These are phyloP conservation scores for Nakazawaea pomicola DNA, from an alignment of 805 yeast species.

Conservation along the genomic window DNA sequence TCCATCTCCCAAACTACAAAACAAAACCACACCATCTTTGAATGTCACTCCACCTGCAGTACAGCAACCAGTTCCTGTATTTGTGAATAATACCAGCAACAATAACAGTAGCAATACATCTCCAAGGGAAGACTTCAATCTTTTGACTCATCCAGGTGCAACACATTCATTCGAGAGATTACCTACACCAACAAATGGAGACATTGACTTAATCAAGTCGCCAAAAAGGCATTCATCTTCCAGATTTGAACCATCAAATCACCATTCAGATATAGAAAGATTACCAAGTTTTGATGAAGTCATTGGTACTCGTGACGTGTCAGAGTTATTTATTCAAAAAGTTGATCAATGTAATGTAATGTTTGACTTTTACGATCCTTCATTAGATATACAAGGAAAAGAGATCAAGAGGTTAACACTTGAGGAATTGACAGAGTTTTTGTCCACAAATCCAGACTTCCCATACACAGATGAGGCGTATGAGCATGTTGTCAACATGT, in stretches of 20 bases:
- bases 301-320: slow-evolving; percentile 67
- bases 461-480: slow-evolving; percentile 90
- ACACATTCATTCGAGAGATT: slow-evolving; percentile 53
- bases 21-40: slow-evolving; percentile 7
- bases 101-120: slow-evolving; percentile 11
- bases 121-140: slow-evolving; percentile 13
- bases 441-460: slow-evolving; percentile 68
- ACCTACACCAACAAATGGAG: slow-evolving; percentile 61
- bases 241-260: slow-evolving; percentile 75
- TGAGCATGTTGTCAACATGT: slow-evolving; percentile 83
- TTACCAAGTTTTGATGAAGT: slow-evolving; percentile 89
- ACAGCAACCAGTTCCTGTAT: slow-evolving; percentile 14
- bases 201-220: slow-evolving; percentile 71
- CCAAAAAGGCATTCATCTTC: slow-evolving; percentile 93
- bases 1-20: slow-evolving; percentile 6
- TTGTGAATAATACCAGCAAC: slow-evolving; percentile 9
- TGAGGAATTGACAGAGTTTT: slow-evolving; percentile 85
- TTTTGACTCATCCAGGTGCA: slow-evolving; percentile 28
- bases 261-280: slow-evolving; percentile 59
- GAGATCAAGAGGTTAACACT: slow-evolving; percentile 84
- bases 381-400: slow-evolving; percentile 86
- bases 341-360: slow-evolving; percentile 92
- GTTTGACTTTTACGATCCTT: slow-evolving; percentile 92
- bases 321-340: slow-evolving; percentile 76
- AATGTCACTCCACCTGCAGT: slow-evolving; percentile 13